Evolutionary conservation across 805 yeast genomes (phyloP), one percentile per base, ranked within the genome.

Genomic region (Wickerhamiella kurtzmanii): DNA sequence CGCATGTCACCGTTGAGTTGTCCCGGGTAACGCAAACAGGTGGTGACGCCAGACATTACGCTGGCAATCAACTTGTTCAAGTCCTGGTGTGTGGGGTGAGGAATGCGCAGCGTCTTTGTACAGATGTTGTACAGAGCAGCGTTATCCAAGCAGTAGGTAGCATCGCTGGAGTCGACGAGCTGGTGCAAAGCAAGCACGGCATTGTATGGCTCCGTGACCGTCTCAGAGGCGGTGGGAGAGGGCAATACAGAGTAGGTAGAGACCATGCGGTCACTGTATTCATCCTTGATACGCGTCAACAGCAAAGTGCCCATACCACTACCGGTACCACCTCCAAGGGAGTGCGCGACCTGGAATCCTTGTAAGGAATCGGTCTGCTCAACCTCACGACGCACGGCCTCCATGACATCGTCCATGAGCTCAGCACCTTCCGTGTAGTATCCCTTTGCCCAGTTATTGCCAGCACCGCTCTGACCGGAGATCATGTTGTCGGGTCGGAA

Each of bases 361-460:
- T 87, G 96, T 58, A 87, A 74, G 52, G 94, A 81, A 64, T 87
- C 96, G 65, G 94, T 79, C 39, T 82, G 82, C 70, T 87, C 96
- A 32, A 94, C 95, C 67, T 87, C 96, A 66, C 95, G 80, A 70
- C 96, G 79, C 42, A 87, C 77, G 35, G 82, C 86, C 56, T 87
- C 96, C 73, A 87, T 67, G 18, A 87, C 95, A 20, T 86, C 76
- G 61, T 87, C 95, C 39, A 84, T 88, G 55, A 87, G 73, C 71
- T 87, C 96, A 3, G 96, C 95, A 58, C 96, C 96, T 67, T 87
- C 96, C 36, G 96, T 87, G 72, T 87, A 87, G 69, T 83, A 92
- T 62, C 96, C 96, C 66, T 86, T 87, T 47, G 96, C 96, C 96
- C 96, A 87, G 58, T 84, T 94, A 61, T 87, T 87, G 59, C 95